Conservation (phyloP, 2,329 filamentous ascomycete species). For the Colletotrichum sp. region DNA sequence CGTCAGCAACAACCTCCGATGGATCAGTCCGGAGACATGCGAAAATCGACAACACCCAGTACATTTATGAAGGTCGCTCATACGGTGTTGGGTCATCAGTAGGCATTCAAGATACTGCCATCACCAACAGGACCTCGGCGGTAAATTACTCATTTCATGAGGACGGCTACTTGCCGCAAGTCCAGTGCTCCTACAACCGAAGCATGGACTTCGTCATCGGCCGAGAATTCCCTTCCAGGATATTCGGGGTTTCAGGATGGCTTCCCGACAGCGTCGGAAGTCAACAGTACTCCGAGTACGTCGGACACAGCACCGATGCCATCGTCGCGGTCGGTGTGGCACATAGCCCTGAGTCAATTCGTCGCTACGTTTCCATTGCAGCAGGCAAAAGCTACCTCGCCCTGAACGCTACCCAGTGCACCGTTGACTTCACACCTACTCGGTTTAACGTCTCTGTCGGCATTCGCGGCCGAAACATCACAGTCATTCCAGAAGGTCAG, state of each 20-base stretch:
- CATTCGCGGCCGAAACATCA: constrained; percentile 30
- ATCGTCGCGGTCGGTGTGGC: constrained; percentile 36
- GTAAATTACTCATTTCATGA: constrained; percentile 36
- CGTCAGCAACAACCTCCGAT: constrained; percentile 25
- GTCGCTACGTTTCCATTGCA: constrained; percentile 33
- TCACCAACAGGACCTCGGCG: background rate
- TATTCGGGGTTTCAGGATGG: constrained; percentile 13
- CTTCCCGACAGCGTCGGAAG: constrained; percentile 9
- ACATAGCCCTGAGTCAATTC: constrained; percentile 22
- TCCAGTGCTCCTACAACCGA: constrained; percentile 39
- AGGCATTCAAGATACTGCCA: constrained; percentile 22
- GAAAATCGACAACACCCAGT: constrained; percentile 30
- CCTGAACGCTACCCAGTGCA: constrained; percentile 36
- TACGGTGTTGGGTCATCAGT: constrained; percentile 30
- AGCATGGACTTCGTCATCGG: constrained; percentile 32
- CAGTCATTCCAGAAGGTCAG: constrained; percentile 26
- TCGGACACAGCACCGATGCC: constrained; percentile 28
- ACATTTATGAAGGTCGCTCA: constrained; percentile 29
- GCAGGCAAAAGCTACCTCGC: constrained; percentile 31
- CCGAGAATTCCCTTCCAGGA: background rate
- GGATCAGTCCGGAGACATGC: constrained; percentile 22
- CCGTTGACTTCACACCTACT: constrained; percentile 29
- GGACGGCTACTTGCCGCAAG: constrained; percentile 34
- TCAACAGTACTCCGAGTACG: constrained; percentile 33
- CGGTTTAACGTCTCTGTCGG: constrained; percentile 34